These are phyloP conservation scores for Debaryomyces hansenii DNA, from an alignment of 805 yeast species.

Conservation along the genomic window DNA sequence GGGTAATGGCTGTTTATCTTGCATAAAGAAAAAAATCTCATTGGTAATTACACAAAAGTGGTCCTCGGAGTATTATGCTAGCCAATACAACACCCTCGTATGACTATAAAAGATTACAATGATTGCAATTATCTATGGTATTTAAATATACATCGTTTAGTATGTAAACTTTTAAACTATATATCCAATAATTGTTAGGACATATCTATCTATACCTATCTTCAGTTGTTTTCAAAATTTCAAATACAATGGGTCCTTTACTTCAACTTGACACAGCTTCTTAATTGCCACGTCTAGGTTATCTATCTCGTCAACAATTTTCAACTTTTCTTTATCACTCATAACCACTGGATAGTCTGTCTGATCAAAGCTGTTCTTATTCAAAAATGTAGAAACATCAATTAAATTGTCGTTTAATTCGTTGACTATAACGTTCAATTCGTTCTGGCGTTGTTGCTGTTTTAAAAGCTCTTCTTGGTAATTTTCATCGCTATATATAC, in stretches of 20 bases:
- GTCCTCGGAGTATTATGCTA: too few relatives aligned
- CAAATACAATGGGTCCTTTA: constrained; percentile 21
- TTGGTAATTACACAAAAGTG: too few relatives aligned
- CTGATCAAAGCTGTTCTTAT: constrained; percentile 13
- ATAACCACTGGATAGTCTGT: constrained; percentile 21
- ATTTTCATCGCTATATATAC: constrained; percentile 28
- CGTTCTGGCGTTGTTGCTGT: constrained; percentile 47
- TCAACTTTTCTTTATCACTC: constrained; percentile 21
- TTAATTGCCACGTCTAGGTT: constrained; percentile 15
- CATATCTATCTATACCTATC: too few relatives aligned
- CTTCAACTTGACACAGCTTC: constrained; percentile 14
- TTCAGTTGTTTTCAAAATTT: constrained; percentile 14
- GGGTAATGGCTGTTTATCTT: too few relatives aligned
- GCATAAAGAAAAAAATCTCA: too few relatives aligned
- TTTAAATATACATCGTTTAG: too few relatives aligned
- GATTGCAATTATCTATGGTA: too few relatives aligned
- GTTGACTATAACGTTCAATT: constrained; percentile 46
- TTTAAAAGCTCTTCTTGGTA: constrained; percentile 38
- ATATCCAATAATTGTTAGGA: too few relatives aligned
- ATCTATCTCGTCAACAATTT: constrained; percentile 20
- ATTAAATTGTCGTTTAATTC: constrained; percentile 39
- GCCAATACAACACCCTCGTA: too few relatives aligned
- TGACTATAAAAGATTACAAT: too few relatives aligned
- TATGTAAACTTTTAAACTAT: too few relatives aligned
- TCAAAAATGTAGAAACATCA: constrained; percentile 35